Evolutionary conservation across 176 grass and related monocot species (phyloP), one percentile per base, ranked within the genome.

Genomic region (Puccinellia tenuiflora): DNA sequence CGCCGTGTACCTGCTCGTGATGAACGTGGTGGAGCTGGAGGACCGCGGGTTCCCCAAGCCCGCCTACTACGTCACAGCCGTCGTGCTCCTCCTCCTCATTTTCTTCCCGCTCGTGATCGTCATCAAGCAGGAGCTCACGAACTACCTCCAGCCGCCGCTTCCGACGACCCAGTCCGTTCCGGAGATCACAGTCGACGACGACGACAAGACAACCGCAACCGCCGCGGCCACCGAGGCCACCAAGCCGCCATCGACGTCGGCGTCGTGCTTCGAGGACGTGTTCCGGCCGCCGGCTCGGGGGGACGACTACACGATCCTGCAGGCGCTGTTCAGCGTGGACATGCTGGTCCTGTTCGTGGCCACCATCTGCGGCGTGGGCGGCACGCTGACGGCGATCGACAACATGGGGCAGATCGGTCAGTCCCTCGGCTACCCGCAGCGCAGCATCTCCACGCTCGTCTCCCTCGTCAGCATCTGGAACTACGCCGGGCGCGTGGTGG

Each of bases 401-500:
- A 96, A 96, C 87, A 76, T 96, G 84, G 84, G 86, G 10, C 94
- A 96, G 84, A 93, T 96, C 73, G 94, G 94, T 0, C 86, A 96
- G 60, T 96, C 94, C 1, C 80, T 96, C 1, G 94, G 94, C 0
- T 96, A 96, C 91, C 81, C 94, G 4, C 79, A 78, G 43, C 85
- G 75, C 6, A 81, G 68, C 84, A 83, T 90, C 62, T 6, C 68
- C 5, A 97, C 94, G 24, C 91, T 96, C 28, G 91, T 96, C 0
- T 93, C 94, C 31, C 90, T 96, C 4, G 80, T 96, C 18, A 96
- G 94, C 94, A 96, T 96, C 52, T 96, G 94, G 94, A 96, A 96
- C 81, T 96, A 96, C 67, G 83, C 80, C 0, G 94, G 94, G 0
- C 86, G 94, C 18, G 90, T 91, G 0, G 88, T 85, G 1, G 57